These are phyloP conservation scores for Blastomyces gilchristii DNA, from an alignment of 2,329 filamentous ascomycete genomes.

Conservation along the genomic window DNA sequence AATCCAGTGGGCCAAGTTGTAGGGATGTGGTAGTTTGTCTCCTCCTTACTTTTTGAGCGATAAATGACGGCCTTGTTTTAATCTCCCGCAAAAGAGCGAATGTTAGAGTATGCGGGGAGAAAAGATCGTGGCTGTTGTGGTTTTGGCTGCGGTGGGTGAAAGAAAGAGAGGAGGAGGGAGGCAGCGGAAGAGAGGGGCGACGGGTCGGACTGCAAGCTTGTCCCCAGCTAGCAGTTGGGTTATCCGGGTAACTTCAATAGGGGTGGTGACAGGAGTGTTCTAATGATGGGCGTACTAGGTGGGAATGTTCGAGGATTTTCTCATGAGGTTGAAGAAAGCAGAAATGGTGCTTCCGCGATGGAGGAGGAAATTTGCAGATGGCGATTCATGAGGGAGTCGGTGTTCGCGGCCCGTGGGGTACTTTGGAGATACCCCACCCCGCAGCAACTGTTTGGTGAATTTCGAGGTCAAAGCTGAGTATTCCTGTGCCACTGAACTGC, in stretches of 20 bases:
- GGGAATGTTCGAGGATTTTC: background rate
- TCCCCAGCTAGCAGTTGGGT: background rate
- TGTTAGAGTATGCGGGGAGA: background rate
- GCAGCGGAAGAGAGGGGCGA: background rate
- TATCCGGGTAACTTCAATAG: background rate
- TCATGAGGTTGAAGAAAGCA: background rate
- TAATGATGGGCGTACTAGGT: background rate
- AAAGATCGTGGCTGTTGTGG: background rate
- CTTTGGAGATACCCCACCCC: background rate
- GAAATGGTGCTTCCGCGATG: background rate
- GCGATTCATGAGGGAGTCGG: background rate
- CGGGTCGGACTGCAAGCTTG: background rate
- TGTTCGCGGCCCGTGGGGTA: background rate
- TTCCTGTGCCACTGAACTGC: background rate
- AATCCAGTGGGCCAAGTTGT: background rate
- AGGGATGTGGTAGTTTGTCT: background rate
- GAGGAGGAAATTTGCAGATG: background rate
- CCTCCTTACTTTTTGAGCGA: background rate
- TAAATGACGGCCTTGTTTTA: background rate
- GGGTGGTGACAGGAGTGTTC: background rate
- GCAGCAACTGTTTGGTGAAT: background rate
- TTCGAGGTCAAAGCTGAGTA: background rate
- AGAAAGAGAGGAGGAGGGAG: background rate
- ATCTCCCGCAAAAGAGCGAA: background rate
- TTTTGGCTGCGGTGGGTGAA: background rate